Conservation (phyloP, 2,329 filamentous ascomycete genomes). For the Aspergillus intermedius region DNA sequence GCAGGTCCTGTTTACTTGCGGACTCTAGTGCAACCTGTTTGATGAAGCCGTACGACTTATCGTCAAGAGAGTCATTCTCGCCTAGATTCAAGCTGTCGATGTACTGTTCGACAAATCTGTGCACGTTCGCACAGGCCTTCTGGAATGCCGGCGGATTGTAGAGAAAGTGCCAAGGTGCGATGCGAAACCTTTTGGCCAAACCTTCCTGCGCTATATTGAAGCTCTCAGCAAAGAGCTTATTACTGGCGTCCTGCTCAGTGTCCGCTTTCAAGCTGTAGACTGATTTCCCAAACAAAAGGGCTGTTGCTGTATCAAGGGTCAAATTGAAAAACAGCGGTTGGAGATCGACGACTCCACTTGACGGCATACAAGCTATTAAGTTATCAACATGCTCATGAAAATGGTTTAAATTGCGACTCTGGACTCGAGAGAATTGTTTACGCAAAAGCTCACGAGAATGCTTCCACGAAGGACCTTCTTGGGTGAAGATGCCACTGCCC, state of each 20-base stretch:
- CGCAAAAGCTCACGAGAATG: slow-evolving; percentile 28
- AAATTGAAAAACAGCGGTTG: slow-evolving; percentile 35
- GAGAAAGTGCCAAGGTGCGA: slow-evolving; percentile 27
- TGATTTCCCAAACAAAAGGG: slow-evolving; percentile 33
- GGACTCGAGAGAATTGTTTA: slow-evolving; percentile 28
- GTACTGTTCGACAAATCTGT: slow-evolving; percentile 15
- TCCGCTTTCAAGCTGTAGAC: slow-evolving; percentile 12
- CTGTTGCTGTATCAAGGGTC: slow-evolving; percentile 33
- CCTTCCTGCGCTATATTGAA: slow-evolving; percentile 19
- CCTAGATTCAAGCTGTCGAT: slow-evolving; percentile 9
- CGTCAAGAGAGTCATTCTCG: neutral
- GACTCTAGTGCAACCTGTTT: slow-evolving; percentile 9
- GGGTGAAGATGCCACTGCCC: slow-evolving; percentile 13
- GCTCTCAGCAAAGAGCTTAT: slow-evolving; percentile 15
- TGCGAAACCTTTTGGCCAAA: slow-evolving; percentile 19
- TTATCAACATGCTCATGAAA: slow-evolving; percentile 26
- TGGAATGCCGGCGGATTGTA: slow-evolving; percentile 23
- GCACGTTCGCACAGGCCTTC: slow-evolving; percentile 13
- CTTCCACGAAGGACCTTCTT: slow-evolving; percentile 17
- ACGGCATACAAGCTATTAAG: slow-evolving; percentile 21
- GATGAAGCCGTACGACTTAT: slow-evolving; percentile 3
- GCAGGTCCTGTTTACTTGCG: slow-evolving; percentile 15
- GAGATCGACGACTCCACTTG: slow-evolving; percentile 19
- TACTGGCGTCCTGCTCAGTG: slow-evolving; percentile 3
- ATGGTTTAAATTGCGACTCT: slow-evolving; percentile 26